Evolutionary conservation across 495 filamentous ascomycete species (phyloP).

Genomic region (Annulohypoxylon bovei): DNA sequence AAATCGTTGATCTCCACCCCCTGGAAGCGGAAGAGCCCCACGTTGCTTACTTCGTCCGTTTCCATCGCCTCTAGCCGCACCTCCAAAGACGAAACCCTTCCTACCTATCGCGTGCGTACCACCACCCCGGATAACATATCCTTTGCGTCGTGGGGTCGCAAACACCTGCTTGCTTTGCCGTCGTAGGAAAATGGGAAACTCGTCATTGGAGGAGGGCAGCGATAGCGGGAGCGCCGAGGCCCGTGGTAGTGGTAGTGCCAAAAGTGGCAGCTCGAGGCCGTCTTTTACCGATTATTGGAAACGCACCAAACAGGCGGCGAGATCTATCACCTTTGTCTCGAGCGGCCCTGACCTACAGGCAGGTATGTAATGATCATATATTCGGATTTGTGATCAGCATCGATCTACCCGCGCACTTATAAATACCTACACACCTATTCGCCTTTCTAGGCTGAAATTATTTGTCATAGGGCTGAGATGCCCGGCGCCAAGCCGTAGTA

Average conservation of each 20-base stretch:
- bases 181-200: conserved; percentile 12
- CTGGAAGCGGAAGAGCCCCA: conserved; percentile 11
- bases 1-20: conserved; percentile 31
- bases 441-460: conserved; percentile 20
- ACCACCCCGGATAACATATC: conserved; percentile 7
- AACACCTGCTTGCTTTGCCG: conserved; percentile 2
- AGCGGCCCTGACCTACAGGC: conserved; percentile 35
- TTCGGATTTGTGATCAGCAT: background rate
- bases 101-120: conserved; percentile 26
- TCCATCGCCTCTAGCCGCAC: conserved; percentile 14
- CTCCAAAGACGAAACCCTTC: conserved; percentile 10
- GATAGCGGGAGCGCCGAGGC: background rate
- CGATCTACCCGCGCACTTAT: background rate
- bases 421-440: background rate
- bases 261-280: conserved; percentile 36
- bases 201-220: conserved; percentile 21
- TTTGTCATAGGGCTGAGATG: conserved; percentile 38
- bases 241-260: background rate
- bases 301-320: conserved; percentile 45
- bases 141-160: conserved; percentile 6
- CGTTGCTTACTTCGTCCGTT: conserved; percentile 19
- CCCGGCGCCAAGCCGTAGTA: conserved; percentile 17
- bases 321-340: conserved; percentile 50
- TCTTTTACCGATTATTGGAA: conserved; percentile 54
- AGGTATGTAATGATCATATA: conserved; percentile 34